phyloP scores from a whole-genome alignment of 768 basidiomycete species.

The Chalciporus pseudorubinellus region DNA sequence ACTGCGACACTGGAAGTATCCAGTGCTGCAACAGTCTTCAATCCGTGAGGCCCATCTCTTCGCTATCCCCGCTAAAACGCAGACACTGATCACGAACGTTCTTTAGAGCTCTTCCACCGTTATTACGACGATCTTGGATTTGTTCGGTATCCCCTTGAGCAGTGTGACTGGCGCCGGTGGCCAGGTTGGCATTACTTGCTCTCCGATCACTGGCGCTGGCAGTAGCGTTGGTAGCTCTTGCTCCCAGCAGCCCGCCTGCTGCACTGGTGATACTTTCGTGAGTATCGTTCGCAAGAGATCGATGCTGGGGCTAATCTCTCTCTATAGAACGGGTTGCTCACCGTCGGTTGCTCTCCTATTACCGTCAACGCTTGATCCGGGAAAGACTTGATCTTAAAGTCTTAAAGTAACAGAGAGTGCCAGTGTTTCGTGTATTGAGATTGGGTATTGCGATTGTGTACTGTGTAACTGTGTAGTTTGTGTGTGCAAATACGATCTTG shows the following conservation, averaged over 20 bases:
- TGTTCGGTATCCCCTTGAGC: background rate
- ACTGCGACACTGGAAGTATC: background rate
- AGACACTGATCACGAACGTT: background rate
- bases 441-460: background rate
- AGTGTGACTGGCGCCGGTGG: too few species aligned
- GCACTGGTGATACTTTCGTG: constrained; percentile 11
- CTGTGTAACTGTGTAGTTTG: too few species aligned
- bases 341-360: background rate
- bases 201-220: background rate
- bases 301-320: background rate
- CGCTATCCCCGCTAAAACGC: too few species aligned
- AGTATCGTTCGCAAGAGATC: background rate
- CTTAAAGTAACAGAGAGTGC: too few species aligned
- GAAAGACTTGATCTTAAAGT: too few species aligned
- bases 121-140: background rate
- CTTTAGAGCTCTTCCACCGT: background rate
- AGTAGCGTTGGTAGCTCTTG: constrained; percentile 4
- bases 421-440: background rate
- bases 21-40: background rate
- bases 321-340: background rate
- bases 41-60: background rate
- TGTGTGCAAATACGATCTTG: too few species aligned
- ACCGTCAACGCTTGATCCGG: too few species aligned
- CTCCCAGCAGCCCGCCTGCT: constrained; percentile 16
- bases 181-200: background rate